Base-by-base conservation (phyloP, 1,284 basidiomycete species). In the Mycena sp. region DNA sequence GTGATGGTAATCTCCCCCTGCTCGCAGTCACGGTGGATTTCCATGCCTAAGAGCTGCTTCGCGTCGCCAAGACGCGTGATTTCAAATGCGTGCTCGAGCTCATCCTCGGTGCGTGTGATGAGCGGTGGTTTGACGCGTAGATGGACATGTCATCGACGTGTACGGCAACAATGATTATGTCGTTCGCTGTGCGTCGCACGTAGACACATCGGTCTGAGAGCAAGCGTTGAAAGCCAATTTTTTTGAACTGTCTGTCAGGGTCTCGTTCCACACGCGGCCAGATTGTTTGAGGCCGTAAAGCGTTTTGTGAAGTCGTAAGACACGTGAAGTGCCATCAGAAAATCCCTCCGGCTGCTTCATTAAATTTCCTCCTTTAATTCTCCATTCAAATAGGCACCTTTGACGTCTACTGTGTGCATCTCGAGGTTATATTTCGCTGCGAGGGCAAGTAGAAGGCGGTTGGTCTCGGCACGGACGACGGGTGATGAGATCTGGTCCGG, bases 401-500 rank as follows among this genome's bases (percentile, higher is more conserved):
- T 73, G 4, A 81, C 71, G 63, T 83, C 78, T 12, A 80, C 61
- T n/a, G 72, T 75, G 26, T 74, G 61, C n/a, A 82, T 64, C 23
- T 75, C 63, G 68, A 73, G 75, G 50, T 76, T 67, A 29, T 75
- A 41, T 3, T 70, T 50, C 1, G 73, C 73, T 14, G 75, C 72
- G 7, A 78, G 51, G 0, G 76, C 73, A 12, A 78, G 60, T 25
- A 84, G 59, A 0, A 79, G 26, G 4, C 78, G 67, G 1, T 83
- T 65, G 0, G 78, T 76, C 21, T 78, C 69, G 41, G 74, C 72
- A 1, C 74, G 66, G 4, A 76, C 74, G 1, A 83, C 79, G 0
- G 80, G 80, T 1, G 79, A 77, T 64, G 78, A 84, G 1, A 80
- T 81, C 25, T 85, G 73, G 56, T 78, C 54, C 49, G 67, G 79